These are phyloP conservation scores for Hapsidospora chrysogenum DNA, from an alignment of 495 filamentous ascomycete genomes.

Conservation along the genomic window DNA sequence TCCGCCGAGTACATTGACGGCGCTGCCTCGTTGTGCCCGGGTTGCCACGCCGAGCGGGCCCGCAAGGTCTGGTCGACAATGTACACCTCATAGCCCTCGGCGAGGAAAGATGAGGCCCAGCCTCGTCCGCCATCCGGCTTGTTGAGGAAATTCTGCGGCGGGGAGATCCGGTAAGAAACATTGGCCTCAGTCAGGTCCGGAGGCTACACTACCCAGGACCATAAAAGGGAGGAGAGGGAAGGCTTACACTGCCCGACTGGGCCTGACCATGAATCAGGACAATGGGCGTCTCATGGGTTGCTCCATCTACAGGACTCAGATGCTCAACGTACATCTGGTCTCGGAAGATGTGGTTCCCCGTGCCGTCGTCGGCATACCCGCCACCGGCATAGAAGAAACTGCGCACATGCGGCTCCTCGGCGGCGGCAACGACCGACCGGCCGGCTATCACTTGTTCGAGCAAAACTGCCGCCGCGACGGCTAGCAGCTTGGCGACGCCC, in stretches of 20 bases:
- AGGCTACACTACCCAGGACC: too few relatives aligned
- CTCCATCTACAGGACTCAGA: conserved; percentile 18
- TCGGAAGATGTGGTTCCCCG: conserved; percentile 1
- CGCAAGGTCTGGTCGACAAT: conserved; percentile 25
- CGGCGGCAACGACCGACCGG: too few relatives aligned
- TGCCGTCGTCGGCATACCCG: conserved; percentile 15
- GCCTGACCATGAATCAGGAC: conserved; percentile 35
- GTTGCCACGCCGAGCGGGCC: conserved; percentile 8
- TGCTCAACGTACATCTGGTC: conserved; percentile 42
- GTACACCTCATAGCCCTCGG: conserved; percentile 27
- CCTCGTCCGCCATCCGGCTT: conserved; percentile 31
- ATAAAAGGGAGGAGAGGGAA: too few relatives aligned
- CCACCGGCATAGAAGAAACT: conserved; percentile 38
- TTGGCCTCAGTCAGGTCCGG: too few relatives aligned
- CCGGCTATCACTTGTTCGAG: too few relatives aligned
- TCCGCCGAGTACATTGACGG: conserved; percentile 7
- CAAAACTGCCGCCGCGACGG: too few relatives aligned
- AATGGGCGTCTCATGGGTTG: conserved; percentile 15
- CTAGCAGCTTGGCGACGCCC: too few relatives aligned
- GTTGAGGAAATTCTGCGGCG: conserved; percentile 25
- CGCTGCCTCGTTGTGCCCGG: neutral
- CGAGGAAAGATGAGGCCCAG: conserved; percentile 33
- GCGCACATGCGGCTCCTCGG: too few relatives aligned
- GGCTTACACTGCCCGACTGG: conserved; percentile 31
- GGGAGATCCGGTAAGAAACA: neutral